Evolutionary conservation across 202 grass and related monocot species (phyloP), one percentile per base, ranked within the genome.

Genomic region (Digitaria exilis): DNA sequence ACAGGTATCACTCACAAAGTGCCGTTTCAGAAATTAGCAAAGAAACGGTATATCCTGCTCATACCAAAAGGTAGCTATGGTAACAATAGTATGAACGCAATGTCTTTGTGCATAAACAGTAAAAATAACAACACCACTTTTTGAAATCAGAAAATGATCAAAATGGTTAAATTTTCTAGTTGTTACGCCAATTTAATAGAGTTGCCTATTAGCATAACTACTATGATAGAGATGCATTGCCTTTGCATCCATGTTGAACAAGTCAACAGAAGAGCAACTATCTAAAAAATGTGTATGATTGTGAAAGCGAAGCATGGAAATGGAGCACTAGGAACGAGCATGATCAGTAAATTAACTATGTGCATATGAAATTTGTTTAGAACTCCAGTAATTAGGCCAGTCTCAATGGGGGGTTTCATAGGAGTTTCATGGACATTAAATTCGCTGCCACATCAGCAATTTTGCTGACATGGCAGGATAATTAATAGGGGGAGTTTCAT

Each of bases 251-350:
- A 78, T 71, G 45, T 82, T 49, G 42, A 65, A 71, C 31, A 37
- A 54, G 49, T 7, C 15, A 69, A 75, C 0, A 73, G 59, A 66
- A 77, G 37, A 71, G 37, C 65, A 73, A 72, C 16, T 45, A 41
- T 57, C 26, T 41, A 28, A 77, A 19, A 56, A 63, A 39, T 56
- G 37, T 77, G 13, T 65, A 63, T 14, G 24, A 81, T 34, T 59
- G 35, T 78, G 35, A 34, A 77, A 71, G 26, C 44, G 28, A 58
- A 4, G 24, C 28, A 24, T 77, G 65, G n/a, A 65, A 50, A 85
- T 31, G 46, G n/a, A 81, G 46, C 37, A 82, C 55, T 76, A 81
- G 52, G 46, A 75, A 81, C 66, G 4, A 35, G 4, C 18, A 86
- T 49, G 46, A 62, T 59, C 46, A 66, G 46, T 48, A 82, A 66